Base-by-base conservation (phyloP, 345 rosid genomes). In the Hypericum perforatum region DNA sequence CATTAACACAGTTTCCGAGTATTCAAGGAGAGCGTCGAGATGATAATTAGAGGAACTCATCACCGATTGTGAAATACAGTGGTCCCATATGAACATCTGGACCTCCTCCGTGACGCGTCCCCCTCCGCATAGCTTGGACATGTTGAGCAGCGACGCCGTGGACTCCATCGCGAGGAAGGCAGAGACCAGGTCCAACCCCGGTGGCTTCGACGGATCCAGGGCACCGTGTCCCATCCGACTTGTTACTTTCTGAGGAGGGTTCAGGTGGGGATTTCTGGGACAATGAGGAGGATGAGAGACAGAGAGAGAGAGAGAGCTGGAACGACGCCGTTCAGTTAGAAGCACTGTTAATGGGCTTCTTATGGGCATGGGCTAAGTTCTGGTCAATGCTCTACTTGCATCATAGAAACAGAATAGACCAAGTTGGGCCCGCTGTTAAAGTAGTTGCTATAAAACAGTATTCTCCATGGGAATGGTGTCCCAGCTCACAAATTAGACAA, bases 101-200 rank as follows among this genome's bases (percentile, higher is more conserved):
- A 73, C 76, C 5, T 52, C 52, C 63, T 66, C 85, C 7, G 91
- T 68, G 22, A 86, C 57, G 41, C 63, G 57, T 14, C 94, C 92
- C 55, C 85, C 91, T 5, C 75, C 82, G 11, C 81, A 82, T 70
- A 90, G 94, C 82, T 82, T 5, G 89, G 79, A 3, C 4, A 78
- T 53, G 29, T 75, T n/a, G 58, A 84, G 52, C 15, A 86, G 59
- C 13, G 69, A 58, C 15, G 76, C 76, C 9, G 78, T 41, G 37
- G 88, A 74, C 54, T 86, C 94, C 86, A 82, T 78, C 57, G 95
- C 82, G 56, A 83, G 86, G 63, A 80, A 77, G 43, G 94, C 94
- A 8, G 94, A 80, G 48, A 79, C 58, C 5, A 76, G 67, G 60
- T 76, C 74, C 52, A 86, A 82, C 4, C 65, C 45, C 16, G 69